Evolutionary conservation across 805 yeast species (phyloP), one percentile per base, ranked within the genome.

Genomic region (Hanseniaspora mollemarum): DNA sequence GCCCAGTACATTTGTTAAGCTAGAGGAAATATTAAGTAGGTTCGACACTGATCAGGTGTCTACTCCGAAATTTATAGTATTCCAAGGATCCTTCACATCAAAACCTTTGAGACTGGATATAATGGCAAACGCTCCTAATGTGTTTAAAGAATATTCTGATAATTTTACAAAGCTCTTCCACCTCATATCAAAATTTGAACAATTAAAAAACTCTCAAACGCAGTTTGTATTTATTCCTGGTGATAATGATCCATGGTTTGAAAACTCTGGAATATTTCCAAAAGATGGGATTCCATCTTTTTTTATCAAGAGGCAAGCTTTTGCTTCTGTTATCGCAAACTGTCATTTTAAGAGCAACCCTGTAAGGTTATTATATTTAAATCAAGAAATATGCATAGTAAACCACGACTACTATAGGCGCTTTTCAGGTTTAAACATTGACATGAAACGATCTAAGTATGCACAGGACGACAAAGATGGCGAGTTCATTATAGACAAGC

Each of bases 231-330:
- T 92, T 53, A 69, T 90, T 1, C 96, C 97, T 0, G 97, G 98
- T 1, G 77, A 78, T 38, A 83, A 86, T 57, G 99, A 92, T 65
- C 96, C 96, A 0, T 92, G 97, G 96, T 46, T 38, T 46, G 43
- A 35, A 6, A 29, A 33, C 7, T 31, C 38, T 31, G 39, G 29
- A 22, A 25, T 73, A 8, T 80, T 86, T 80, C 98, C 98, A 0
- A 83, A 81, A 59, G 68, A 71, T 18, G 71, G 78, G 0, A 73
- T 92, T 2, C 95, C 97, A 0, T 68, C 71, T 24, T 66, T 82
- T 2, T 88, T 90, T 61, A 78, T 84, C 3, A 77, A 73, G 52
- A 71, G 92, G 35, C 37, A 39, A 10, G 21, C 24, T 54, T 65
- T 90, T 33, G 76, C 74, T 31, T 71, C 87, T 54, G 67, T 79